Percentiles rank a stretch among this genome's conserved stretches.
Evolutionary conservation across 1,284 basidiomycete genomes (phyloP).

Genomic region (Anthracocystis setariae): DNA sequence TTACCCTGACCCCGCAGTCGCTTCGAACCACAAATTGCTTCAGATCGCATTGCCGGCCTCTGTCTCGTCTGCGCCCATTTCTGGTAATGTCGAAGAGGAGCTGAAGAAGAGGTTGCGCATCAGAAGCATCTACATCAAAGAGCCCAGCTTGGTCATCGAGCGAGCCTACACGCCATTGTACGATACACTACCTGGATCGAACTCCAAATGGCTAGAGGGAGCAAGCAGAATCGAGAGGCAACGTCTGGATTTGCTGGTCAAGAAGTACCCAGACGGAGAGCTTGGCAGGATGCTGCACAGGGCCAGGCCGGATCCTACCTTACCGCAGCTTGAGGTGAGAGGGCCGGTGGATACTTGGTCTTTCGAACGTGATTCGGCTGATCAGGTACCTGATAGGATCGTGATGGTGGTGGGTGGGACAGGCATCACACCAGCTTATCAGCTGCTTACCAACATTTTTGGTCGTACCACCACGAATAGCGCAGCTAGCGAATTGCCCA

Average conservation of each 20-base stretch:
- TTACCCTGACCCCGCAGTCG: conserved; percentile 19
- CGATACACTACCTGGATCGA: conserved; percentile 29
- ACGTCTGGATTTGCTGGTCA: conserved; percentile 43
- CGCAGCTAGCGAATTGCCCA: neutral
- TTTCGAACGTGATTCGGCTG: conserved; percentile 13
- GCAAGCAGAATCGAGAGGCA: conserved; percentile 1
- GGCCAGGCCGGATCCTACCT: conserved; percentile 13
- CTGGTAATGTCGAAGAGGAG: neutral
- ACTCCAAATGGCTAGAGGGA: neutral
- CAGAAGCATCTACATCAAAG: conserved; percentile 48
- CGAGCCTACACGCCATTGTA: conserved; percentile 57
- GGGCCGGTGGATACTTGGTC: conserved; percentile 54
- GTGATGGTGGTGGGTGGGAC: conserved; percentile 54
- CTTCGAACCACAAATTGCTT: conserved; percentile 29
- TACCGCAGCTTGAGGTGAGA: conserved; percentile 37
- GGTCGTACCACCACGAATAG: conserved; percentile 5
- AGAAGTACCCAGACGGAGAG: conserved; percentile 54
- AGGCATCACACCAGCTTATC: conserved; percentile 53
- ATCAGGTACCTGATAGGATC: conserved; percentile 22
- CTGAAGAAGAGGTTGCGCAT: conserved; percentile 19
- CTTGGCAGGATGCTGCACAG: conserved; percentile 44
- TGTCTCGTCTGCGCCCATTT: neutral
- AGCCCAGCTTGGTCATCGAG: conserved; percentile 54
- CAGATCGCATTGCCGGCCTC: conserved; percentile 23
- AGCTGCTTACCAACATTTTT: conserved; percentile 45